These are phyloP conservation scores for Pythium scleroteichum DNA, from an alignment of 352 stramenopile species.

Conservation along the genomic window DNA sequence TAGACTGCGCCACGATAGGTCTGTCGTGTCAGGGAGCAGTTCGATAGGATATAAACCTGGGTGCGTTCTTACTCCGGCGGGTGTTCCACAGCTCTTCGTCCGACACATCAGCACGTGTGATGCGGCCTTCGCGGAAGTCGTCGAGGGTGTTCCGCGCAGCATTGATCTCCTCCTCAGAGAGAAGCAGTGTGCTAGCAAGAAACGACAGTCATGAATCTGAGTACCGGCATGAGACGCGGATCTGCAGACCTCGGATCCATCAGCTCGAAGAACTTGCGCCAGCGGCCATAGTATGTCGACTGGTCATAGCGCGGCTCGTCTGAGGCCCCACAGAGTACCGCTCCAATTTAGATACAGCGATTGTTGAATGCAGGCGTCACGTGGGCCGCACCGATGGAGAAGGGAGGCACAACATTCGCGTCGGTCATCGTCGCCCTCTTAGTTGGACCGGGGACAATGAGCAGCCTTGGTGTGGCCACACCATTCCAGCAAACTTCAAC, in stretches of 20 bases:
- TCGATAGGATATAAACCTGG: too few species aligned
- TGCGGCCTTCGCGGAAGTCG: constrained; percentile 51
- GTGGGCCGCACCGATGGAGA: constrained; percentile 35
- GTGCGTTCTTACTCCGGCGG: constrained; percentile 41
- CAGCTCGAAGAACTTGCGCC: constrained; percentile 84
- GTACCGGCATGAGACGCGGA: background rate
- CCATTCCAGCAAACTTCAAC: constrained; percentile 18
- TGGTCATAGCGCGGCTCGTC: constrained; percentile 82
- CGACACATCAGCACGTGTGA: constrained; percentile 42
- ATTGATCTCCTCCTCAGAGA: constrained; percentile 68
- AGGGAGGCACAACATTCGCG: constrained; percentile 28
- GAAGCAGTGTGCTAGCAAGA: constrained; percentile 59
- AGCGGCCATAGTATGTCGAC: constrained; percentile 84
- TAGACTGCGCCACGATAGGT: constrained; percentile 38
- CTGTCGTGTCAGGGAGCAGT: background rate
- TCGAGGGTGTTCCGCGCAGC: constrained; percentile 53
- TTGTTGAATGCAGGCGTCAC: background rate
- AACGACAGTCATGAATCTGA: background rate
- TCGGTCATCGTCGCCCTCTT: constrained; percentile 9
- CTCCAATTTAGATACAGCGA: background rate
- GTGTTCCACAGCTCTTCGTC: constrained; percentile 81
- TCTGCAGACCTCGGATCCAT: constrained; percentile 60
- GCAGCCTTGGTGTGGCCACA: constrained; percentile 20
- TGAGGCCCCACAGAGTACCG: constrained; percentile 15
- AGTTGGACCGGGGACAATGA: too few species aligned